Evolutionary conservation across 2,329 filamentous ascomycete species (phyloP), one percentile per base, ranked within the genome.

Genomic region (Botryotinia calthae): DNA sequence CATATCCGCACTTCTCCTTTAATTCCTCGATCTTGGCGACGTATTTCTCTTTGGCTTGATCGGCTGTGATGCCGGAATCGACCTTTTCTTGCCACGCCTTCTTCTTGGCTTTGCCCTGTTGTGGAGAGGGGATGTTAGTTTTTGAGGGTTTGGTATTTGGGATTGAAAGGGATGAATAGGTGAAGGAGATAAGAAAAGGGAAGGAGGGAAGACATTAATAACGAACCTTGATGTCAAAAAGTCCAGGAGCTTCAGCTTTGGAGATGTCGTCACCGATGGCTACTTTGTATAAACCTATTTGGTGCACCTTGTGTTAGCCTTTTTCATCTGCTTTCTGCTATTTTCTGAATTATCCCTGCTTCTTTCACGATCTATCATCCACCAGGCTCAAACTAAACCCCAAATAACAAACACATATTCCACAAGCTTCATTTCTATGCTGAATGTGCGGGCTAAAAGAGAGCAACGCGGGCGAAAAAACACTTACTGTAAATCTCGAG

Each of bases 31-130:
- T 89, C 75, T 91, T 84, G 77, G 86, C 85, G 79, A 97, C 87
- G 84, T 97, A 98, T 80, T 87, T 85, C 81, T 89, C 86, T 87
- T 97, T 91, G 31, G 94, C 94, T 76, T 90, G 82, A 76, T 91
- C 87, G 75, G 87, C 80, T 74, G 77, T 88, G 77, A 89, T 81
- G 68, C 87, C 88, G 74, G 90, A 86, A 75, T 94, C 88, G 79
- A 89, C 87, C 75, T 90, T 79, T 80, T 90, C 87, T 83, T 93
- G 84, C 94, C 94, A 97, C 71, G 91, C 89, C 79, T 86, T 87
- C 84, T 90, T 88, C 87, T 97, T 97, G 79, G 89, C 89, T 85
- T 96, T 97, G 84, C 86, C 89, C 92, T 80, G 64, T 70, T 58
- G 22, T 31, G 20, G 14, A 1, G 48, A 25, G 4, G 12, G 56